Evolutionary conservation across 495 filamentous ascomycete species (phyloP), one percentile per base, ranked within the genome.

Genomic region (Emericellopsis terricola): DNA sequence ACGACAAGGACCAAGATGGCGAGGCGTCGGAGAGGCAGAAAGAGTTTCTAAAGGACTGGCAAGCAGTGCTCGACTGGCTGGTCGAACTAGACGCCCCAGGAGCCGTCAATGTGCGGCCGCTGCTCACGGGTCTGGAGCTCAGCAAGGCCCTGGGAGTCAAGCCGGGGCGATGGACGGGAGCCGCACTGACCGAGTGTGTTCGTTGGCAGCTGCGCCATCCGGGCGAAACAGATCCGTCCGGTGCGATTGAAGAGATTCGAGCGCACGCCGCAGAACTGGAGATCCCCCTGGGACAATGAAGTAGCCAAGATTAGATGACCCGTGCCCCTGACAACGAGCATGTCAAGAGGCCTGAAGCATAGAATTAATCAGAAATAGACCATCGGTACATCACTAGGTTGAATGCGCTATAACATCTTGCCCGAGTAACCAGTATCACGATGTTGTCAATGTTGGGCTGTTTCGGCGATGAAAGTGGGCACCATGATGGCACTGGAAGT

Each of bases 141-240:
- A 57, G 66, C 16, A 57, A 70, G 38, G 66, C 53, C 7, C 51
- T 94, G 11, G 60, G 62, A 0, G 60, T 59, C 2, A 66, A 63
- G 41, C 69, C 72, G 2, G 89, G 89, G 4, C 72, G 62, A 10
- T 96, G 87, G 87, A 71, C 84, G 64, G 66, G 68, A 38, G 56
- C 57, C 36, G 84, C 82, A 10, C 47, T 89, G 29, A 71, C 80
- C 6, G 55, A 77, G 11, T 71, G 74, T 19, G 64, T 89, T 50
- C 69, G 71, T 37, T 94, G 84, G 81, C 91, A 96, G 57, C 59
- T 96, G 18, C 60, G 77, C 19, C 70, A 94, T 48, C 82, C 85
- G 2, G 68, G 68, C 2, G 55, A 52, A 5, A 62, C 57, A 4
- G 72, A 79, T 34, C 62, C 73, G 13, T 49, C 62, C 5, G 66